These are phyloP conservation scores for Fusarium dlaminii DNA, from an alignment of 2,329 filamentous ascomycete species.

Conservation along the genomic window DNA sequence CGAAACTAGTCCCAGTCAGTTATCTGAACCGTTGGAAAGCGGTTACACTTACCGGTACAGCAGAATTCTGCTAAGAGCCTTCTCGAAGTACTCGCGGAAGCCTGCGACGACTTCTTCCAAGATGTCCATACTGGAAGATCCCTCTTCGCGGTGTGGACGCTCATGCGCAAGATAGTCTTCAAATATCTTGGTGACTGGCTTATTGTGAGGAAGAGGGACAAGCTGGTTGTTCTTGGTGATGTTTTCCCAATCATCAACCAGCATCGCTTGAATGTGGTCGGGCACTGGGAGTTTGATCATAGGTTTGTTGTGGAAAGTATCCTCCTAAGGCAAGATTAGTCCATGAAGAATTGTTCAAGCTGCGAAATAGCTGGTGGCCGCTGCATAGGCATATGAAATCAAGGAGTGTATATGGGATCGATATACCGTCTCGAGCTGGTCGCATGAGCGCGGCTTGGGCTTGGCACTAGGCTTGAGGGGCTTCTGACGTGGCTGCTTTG, in stretches of 20 bases:
- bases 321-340: constrained; percentile 71
- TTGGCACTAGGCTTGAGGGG: constrained; percentile 1
- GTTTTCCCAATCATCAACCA: constrained; percentile 99
- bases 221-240: constrained; percentile 95
- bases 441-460: constrained; percentile 16
- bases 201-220: constrained; percentile 81
- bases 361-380: neutral
- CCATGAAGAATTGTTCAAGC: neutral
- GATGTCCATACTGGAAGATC: constrained; percentile 80
- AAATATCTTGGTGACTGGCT: constrained; percentile 80
- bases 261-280: constrained; percentile 87
- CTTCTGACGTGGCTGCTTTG: constrained; percentile 20
- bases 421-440: constrained; percentile 27
- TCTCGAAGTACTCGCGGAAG: constrained; percentile 93
- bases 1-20: constrained; percentile 70
- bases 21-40: neutral
- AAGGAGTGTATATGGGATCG: neutral
- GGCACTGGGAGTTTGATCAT: constrained; percentile 88
- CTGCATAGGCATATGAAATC: neutral
- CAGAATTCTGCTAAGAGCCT: constrained; percentile 84
- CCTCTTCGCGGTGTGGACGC: constrained; percentile 69
- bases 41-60: constrained; percentile 72
- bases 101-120: constrained; percentile 89
- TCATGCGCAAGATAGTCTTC: constrained; percentile 81
- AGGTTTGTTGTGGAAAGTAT: constrained; percentile 83